Percentiles rank a stretch among this genome's conserved stretches.
Evolutionary conservation across 108 stramenopile species (phyloP).

Genomic region (Conticribra weissflogii): DNA sequence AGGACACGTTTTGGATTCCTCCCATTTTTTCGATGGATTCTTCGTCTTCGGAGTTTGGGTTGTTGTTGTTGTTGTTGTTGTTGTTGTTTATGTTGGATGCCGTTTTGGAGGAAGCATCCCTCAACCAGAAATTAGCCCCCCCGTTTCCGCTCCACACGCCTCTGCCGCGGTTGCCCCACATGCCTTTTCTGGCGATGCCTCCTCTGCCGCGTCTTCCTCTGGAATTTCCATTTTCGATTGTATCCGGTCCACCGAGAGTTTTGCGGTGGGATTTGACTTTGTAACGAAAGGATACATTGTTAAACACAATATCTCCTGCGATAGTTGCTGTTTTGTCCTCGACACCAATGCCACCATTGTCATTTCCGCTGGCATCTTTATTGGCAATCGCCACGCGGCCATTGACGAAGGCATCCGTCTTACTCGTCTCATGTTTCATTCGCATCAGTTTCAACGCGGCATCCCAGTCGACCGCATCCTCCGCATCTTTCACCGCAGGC

Average conservation of each 20-base stretch:
- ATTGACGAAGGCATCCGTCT: too few species aligned
- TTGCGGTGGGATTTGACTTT: conserved; percentile 30
- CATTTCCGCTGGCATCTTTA: too few species aligned
- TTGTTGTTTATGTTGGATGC: too few species aligned
- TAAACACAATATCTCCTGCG: conserved; percentile 37
- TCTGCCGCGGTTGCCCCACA: conserved; percentile 34
- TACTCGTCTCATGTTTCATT: not conserved
- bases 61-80: too few species aligned
- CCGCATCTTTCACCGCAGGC: conserved; percentile 40
- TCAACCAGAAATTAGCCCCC: conserved; percentile 27
- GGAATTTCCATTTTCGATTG: conserved; percentile 7
- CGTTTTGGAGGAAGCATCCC: conserved; percentile 21
- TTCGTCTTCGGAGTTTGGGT: too few species aligned
- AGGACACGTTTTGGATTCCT: conserved; percentile 34
- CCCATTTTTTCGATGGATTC: conserved; percentile 37
- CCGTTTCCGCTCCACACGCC: conserved; percentile 24
- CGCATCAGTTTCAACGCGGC: conserved; percentile 9
- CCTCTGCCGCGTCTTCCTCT: conserved; percentile 23
- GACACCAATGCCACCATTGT: too few species aligned
- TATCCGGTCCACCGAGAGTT: conserved; percentile 32
- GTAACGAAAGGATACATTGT: conserved; percentile 50
- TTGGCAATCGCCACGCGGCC: too few species aligned
- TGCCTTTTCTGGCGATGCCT: conserved; percentile 21
- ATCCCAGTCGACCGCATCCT: conserved; percentile 49
- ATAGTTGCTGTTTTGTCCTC: not conserved